Percentiles rank a stretch among this genome's conserved stretches.
These are phyloP conservation scores for Boletus chippewaensis DNA, from an alignment of 1,284 basidiomycete genomes.

Conservation along the genomic window DNA sequence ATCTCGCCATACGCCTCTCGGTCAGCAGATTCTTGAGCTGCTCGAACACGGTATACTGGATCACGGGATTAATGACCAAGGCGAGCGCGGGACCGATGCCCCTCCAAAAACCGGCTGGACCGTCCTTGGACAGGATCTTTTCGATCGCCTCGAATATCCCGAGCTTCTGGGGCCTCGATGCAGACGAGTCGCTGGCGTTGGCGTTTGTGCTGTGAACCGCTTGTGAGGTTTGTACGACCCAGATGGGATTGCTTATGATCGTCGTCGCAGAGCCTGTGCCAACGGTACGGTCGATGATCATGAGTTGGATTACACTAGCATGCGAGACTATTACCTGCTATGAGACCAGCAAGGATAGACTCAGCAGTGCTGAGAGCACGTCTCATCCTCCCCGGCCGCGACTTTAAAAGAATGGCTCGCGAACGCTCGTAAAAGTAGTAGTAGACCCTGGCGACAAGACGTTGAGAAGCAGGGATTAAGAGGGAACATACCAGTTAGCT, in stretches of 20 bases:
- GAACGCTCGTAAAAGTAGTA: slow-evolving; percentile 81
- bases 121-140: slow-evolving; percentile 74
- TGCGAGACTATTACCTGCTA: slow-evolving; percentile 59
- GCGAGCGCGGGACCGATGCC: slow-evolving; percentile 94
- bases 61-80: slow-evolving; percentile 92
- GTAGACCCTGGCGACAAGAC: slow-evolving; percentile 49
- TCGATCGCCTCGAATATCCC: slow-evolving; percentile 65
- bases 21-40: slow-evolving; percentile 80
- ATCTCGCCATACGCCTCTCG: slow-evolving; percentile 48
- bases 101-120: slow-evolving; percentile 80
- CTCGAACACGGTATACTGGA: slow-evolving; percentile 84
- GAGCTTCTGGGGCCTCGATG: slow-evolving; percentile 43
- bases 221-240: slow-evolving; percentile 94
- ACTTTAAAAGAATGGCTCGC: slow-evolving; percentile 49
- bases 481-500: slow-evolving; percentile 15
- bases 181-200: slow-evolving; percentile 27
- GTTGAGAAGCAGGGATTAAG: background rate
- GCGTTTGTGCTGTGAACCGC: slow-evolving; percentile 56
- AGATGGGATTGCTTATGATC: slow-evolving; percentile 89
- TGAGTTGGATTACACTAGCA: background rate
- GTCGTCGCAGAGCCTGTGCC: slow-evolving; percentile 80
- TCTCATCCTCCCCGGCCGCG: slow-evolving; percentile 55
- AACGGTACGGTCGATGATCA: background rate
- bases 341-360: slow-evolving; percentile 84
- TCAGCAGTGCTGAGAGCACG: slow-evolving; percentile 78